Conservation (phyloP, 2,329 filamentous ascomycete genomes). For the Aspergillus tamarii region DNA sequence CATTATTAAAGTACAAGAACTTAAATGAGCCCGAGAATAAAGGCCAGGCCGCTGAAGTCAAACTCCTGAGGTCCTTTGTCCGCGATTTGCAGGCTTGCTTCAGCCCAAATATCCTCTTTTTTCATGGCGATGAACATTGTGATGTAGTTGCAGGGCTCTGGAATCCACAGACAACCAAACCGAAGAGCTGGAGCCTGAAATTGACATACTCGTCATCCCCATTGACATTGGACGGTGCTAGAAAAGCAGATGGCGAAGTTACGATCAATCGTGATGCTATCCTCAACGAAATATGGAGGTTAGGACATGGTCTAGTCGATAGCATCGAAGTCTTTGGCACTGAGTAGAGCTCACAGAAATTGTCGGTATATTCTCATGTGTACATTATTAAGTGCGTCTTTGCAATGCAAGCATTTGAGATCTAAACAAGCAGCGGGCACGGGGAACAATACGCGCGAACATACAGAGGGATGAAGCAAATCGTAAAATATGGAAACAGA, state of each 20-base stretch:
- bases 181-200: slow-evolving; percentile 41
- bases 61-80: slow-evolving; percentile 67
- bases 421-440: slow-evolving; percentile 15
- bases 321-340: slow-evolving; percentile 60
- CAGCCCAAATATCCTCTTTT: slow-evolving; percentile 74
- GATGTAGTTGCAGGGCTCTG: slow-evolving; percentile 66
- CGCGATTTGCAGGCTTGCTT: slow-evolving; percentile 70
- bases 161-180: slow-evolving; percentile 55
- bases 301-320: slow-evolving; percentile 67
- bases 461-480: not conserved
- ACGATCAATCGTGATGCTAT: slow-evolving; percentile 45
- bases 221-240: slow-evolving; percentile 13
- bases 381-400: slow-evolving; percentile 28
- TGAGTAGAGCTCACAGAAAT: slow-evolving; percentile 19
- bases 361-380: slow-evolving; percentile 20
- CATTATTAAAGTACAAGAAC: slow-evolving; percentile 72
- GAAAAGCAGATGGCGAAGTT: slow-evolving; percentile 25
- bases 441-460: not conserved
- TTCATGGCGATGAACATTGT: slow-evolving; percentile 66
- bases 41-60: slow-evolving; percentile 55
- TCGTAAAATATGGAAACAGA: not conserved
- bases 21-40: slow-evolving; percentile 58
- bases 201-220: slow-evolving; percentile 42
- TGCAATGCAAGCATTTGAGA: slow-evolving; percentile 31
- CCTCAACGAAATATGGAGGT: slow-evolving; percentile 49